Base-by-base conservation (phyloP, 1,284 basidiomycete genomes). In the Xanthoconium separans region DNA sequence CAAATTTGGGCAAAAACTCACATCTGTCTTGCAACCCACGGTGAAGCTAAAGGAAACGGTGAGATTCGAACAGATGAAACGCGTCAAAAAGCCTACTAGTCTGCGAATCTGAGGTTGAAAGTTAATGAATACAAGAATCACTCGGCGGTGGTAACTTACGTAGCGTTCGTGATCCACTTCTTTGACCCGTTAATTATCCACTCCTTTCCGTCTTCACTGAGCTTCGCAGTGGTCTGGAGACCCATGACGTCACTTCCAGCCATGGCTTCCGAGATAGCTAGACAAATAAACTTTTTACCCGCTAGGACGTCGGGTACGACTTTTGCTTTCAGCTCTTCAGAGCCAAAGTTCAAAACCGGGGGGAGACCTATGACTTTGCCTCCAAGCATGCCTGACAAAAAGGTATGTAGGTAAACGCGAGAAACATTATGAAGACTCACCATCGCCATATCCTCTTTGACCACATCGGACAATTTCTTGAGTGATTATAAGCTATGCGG, bases 171-270 rank as follows among this genome's bases (percentile, higher is more conserved):
- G 65, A 93, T 93, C 91, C 91, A 93, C 70, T 83, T 84, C 73
- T 82, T 89, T 44, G 81, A 84, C 30, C 93, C 93, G 61, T 92
- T 93, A 60, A 95, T 84, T 53, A 91, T 85, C 88, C 89, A 93
- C 63, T 84, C 74, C 63, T 86, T 90, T 36, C 92, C 93, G 65
- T 95, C 93, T 56, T 88, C 83, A 36, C 81, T 87, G 70, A 94
- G 90, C 45, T 78, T 83, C 10, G 95, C 95, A 5, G 84, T 89
- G 10, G 91, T 94, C 68, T 87, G 82, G 49, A 94, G 72, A 24
- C 90, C 89, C 66, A 87, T 82, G 24, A 98, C 93, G 66, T 96
- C 94, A 58, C 89, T 93, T 6, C 95, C 95, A 4, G 95, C 95
- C 62, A 91, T 92, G 0, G 95, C 93, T 68, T 89, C 87, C 29